A percentile compares a stretch with the other conserved stretches of the same genome.
Evolutionary conservation across 257 asterid genomes (phyloP).

Genomic region (Forsythia viridissima): DNA sequence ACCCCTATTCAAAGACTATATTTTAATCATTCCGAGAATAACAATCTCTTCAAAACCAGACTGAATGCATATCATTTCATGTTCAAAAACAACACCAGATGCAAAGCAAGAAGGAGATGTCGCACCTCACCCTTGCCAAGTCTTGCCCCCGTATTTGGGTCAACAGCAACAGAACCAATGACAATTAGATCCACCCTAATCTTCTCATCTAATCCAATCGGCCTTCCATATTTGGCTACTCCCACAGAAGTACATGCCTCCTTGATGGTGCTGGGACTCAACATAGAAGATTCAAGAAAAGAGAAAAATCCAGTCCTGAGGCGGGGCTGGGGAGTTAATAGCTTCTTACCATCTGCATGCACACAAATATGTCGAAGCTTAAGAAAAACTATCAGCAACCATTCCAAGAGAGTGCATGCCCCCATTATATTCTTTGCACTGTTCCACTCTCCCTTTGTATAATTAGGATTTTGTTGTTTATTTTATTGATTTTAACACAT

Average conservation of each 20-base stretch:
- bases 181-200: constrained; percentile 85
- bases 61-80: background rate
- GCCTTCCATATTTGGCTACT: constrained; percentile 85
- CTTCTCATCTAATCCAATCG: constrained; percentile 85
- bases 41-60: constrained; percentile 3
- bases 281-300: constrained; percentile 55
- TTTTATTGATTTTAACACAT: background rate
- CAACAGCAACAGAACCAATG: constrained; percentile 91
- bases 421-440: background rate
- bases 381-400: constrained; percentile 14
- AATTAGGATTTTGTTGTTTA: background rate
- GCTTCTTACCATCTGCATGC: constrained; percentile 64
- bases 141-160: constrained; percentile 89
- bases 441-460: background rate
- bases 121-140: constrained; percentile 98
- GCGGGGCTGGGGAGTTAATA: constrained; percentile 95
- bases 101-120: background rate
- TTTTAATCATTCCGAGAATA: background rate
- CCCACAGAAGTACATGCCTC: constrained; percentile 96
- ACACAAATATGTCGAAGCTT: background rate
- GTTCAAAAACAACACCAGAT: constrained; percentile 1
- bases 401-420: background rate
- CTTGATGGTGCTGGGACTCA: constrained; percentile 54
- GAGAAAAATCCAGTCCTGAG: constrained; percentile 95
- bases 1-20: background rate